Percentiles rank a stretch among this genome's conserved stretches.
These are phyloP conservation scores for Phialocephala subalpina DNA, from an alignment of 2,329 filamentous ascomycete genomes.

Conservation along the genomic window DNA sequence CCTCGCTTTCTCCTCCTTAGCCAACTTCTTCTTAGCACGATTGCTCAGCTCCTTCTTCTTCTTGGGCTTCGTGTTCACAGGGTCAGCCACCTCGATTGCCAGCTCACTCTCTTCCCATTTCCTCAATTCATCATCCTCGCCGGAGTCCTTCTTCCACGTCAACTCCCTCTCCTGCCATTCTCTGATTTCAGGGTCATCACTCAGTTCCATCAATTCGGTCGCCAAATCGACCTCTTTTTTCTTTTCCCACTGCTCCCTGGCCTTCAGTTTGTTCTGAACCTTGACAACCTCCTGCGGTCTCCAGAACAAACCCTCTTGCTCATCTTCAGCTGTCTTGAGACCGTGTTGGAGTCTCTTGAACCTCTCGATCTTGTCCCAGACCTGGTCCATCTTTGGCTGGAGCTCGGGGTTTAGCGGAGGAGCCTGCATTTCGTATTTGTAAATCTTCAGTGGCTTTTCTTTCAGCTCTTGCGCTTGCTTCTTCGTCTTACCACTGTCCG, in stretches of 20 bases:
- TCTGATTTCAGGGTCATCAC: neutral
- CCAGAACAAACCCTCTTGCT: slow-evolving; percentile 1
- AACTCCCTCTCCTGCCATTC: neutral
- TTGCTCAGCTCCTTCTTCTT: neutral
- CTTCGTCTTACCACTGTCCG: neutral
- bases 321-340: neutral
- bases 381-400: neutral
- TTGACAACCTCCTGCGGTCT: neutral
- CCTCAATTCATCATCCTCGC: neutral
- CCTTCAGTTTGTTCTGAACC: neutral
- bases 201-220: neutral
- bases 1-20: neutral
- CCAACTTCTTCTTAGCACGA: neutral
- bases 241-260: neutral
- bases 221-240: neutral
- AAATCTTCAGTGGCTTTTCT: neutral
- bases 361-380: neutral
- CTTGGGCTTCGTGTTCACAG: neutral
- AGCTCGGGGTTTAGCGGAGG: neutral
- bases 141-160: neutral
- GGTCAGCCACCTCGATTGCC: neutral
- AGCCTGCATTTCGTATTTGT: neutral
- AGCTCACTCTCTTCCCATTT: too few relatives aligned
- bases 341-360: neutral
- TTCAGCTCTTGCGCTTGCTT: neutral